A percentile compares a stretch with the other conserved stretches of the same genome.
These are phyloP conservation scores for Umbelopsis sp. DNA, from an alignment of 192 early-diverging fungal species.

Conservation along the genomic window DNA sequence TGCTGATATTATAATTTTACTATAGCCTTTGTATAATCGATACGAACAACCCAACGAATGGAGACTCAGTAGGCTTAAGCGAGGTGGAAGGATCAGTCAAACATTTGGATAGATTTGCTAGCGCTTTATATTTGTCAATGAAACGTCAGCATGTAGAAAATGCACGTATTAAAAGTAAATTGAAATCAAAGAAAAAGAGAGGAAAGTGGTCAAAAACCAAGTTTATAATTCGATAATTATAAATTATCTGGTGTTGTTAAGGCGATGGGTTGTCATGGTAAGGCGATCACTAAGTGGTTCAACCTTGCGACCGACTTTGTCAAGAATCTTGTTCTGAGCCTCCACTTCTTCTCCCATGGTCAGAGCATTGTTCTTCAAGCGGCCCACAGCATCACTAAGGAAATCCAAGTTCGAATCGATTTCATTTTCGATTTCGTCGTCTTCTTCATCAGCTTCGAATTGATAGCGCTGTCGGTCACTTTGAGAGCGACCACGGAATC, in stretches of 20 bases:
- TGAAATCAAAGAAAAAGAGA: neutral
- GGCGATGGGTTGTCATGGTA: constrained; percentile 26
- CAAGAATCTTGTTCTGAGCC: constrained; percentile 60
- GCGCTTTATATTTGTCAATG: constrained; percentile 2
- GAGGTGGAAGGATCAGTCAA: constrained; percentile 71
- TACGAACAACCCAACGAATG: constrained; percentile 97
- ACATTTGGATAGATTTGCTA: constrained; percentile 68
- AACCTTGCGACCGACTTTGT: constrained; percentile 48
- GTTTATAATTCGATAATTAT: constrained; percentile 2
- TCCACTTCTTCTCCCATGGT: constrained; percentile 62
- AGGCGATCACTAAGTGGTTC: constrained; percentile 45
- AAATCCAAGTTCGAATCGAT: constrained; percentile 69
- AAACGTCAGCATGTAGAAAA: no score
- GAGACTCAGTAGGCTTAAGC: constrained; percentile 82
- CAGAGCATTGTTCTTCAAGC: constrained; percentile 62
- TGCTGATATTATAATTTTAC: neutral
- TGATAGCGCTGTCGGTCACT: constrained; percentile 62
- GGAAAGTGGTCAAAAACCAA: neutral
- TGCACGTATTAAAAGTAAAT: no score
- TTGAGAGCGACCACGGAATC: constrained; percentile 44
- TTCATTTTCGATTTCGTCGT: constrained; percentile 66
- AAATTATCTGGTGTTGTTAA: constrained; percentile 34
- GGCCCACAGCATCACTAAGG: constrained; percentile 49
- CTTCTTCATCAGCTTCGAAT: constrained; percentile 70
- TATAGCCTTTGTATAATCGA: constrained; percentile 86